Evolutionary conservation across 352 stramenopile species (phyloP), one percentile per base, ranked within the genome.

Genomic region (Phytophthora megakarya): DNA sequence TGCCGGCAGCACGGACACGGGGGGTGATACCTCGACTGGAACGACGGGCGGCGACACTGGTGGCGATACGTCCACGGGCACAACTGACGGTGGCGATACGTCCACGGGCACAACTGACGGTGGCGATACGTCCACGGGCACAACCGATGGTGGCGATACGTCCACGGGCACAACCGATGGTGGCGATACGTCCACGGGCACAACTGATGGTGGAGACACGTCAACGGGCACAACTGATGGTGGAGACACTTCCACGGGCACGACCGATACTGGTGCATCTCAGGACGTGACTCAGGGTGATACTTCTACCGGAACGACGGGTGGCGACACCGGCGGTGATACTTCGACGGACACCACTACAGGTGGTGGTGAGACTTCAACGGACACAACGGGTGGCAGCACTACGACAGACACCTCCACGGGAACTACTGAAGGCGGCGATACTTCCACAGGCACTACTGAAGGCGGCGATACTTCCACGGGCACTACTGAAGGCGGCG

Each of bases 341-440:
- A 46, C 19, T 3, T 52, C 53, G 16, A 61, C 54, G 16, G 54
- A 22, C 8, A 62, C 54, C 26, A 32, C 26, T 32, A 32, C 26
- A 50, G 12, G 59, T 4, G 10, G 6, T 11, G 38, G 30, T 25
- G 64, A 63, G 37, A 73, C 56, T 28, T 65, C 50, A 16, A 76
- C 58, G 11, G 55, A 43, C n/a, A 66, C 30, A 13, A 28, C 15
- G 22, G 18, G 18, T 6, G 58, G 15, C 16, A 52, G 12, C 22
- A 11, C 5, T 13, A 48, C 43, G 16, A n/a, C n/a, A n/a, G 64
- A 67, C 44, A 73, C 56, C 28, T 68, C 55, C 18, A 76, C 58
- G 13, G 59, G 43, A 12, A 66, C 30, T n/a, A 39, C 23, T 38
- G 25, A 39, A n/a, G 58, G 15, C 16, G 45, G 12, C 22, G 53